Evolutionary conservation across 208 protist genomes (phyloP), one percentile per base, ranked within the genome.

Genomic region (Leishmania major): DNA sequence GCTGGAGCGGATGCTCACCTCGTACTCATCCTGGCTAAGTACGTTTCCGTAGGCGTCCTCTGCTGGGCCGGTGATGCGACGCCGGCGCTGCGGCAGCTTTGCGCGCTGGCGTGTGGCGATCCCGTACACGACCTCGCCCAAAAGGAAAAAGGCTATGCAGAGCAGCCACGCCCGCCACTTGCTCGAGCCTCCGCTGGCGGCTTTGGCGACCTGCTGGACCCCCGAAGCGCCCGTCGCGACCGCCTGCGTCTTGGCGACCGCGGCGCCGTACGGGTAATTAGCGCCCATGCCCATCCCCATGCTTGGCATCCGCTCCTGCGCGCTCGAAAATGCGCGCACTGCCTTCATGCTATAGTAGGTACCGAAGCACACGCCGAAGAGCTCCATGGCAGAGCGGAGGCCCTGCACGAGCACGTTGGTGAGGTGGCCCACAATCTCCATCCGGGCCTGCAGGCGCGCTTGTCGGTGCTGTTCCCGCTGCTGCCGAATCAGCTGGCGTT

Each of bases 271-370:
- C 22, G 49, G 53, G 40, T 51, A 35, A 62, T 37, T 47, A 10
- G 37, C 57, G 31, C 55, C 37, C 53, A 78, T 49, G 7, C 31
- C 35, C 78, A 90, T 84, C 35, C 77, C 45, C 79, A 84, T 87
- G 37, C 60, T 55, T 55, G 89, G 81, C 67, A 78, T 67, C 74
- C 74, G 74, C 74, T 78, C 74, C 57, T 93, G 92, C 73, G 69
- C 81, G 76, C 84, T 92, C 5, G 92, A 87, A 66, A 96, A 90
- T 25, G 89, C 87, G 60, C 91, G 88, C 40, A 96, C 85, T 3
- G 92, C 92, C 80, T 93, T 95, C 75, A 96, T 91, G 85, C 93
- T 96, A 85, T 96, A 96, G 85, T 95, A 96, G 22, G 93, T 95
- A 51, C 93, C 93, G 83, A 96, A 95, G 77, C 92, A 93, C 80